Base-by-base conservation (phyloP, 1,284 basidiomycete species). In the Phlebopus sp. region DNA sequence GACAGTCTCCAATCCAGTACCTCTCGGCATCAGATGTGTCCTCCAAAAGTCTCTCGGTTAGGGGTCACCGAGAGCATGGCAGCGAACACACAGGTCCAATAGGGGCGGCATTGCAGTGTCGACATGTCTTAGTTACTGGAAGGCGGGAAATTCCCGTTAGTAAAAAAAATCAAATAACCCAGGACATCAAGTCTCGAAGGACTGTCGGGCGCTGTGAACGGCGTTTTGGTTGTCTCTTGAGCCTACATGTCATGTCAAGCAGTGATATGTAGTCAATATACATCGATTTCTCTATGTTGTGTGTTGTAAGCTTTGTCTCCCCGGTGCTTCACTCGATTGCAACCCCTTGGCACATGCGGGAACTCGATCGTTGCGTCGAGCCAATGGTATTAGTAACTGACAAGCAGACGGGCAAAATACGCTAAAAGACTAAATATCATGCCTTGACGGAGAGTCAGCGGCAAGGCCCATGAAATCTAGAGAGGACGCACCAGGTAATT, bases 401-500 rank as follows among this genome's bases (percentile, higher is more conserved):
- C 30, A 17, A 13, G 14, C 19, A 13, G 40, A 19, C 31, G 14
- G 27, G 10, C 29, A 38, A 46, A 8, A 19, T 7, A 27, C 23
- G 37, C 17, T 23, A 2, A 5, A 30, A 6, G 29, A 23, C 17
- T 10, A 36, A 18, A 30, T 15, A 43, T 64, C 50, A 65, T 56
- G 63, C 63, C 63, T 64, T 49, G 17, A 21, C 4, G 18, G 29
- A 23, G 8, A 17, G 32, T 63, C 3, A 59, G 51, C 19, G 1
- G n/a, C 18, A 25, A 29, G 4, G 9, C 30, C 13, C 25, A 14
- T 9, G n/a, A 32, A 8, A 5, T 1, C 6, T 21, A 14, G 10
- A 36, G 21, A 9, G 2, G 6, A 66, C 64, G 37, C 49, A 77
- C 88, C 67, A 89, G 59, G 67, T 91, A 90, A 61, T 84, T 88